Conservation (phyloP, 2,329 filamentous ascomycete genomes). For the Teratosphaeria nubilosa region DNA sequence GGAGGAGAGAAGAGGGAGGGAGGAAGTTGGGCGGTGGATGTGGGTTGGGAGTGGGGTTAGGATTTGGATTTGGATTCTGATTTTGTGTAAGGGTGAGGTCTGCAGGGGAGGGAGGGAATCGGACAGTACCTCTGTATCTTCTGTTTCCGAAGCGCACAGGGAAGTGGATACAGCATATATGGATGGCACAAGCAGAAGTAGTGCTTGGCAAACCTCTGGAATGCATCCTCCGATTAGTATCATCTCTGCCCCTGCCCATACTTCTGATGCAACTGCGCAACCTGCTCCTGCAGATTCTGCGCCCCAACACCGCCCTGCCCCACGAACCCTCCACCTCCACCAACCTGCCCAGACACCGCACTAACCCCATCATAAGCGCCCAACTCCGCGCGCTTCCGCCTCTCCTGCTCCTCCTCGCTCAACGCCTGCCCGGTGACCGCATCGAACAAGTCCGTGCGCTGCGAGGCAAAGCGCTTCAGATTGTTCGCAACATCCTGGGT, state of each 20-base stretch:
- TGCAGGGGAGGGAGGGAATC: no score
- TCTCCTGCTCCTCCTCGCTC: constrained; percentile 37
- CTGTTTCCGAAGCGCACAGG: not conserved
- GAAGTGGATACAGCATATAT: no score
- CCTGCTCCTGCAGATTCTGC: constrained; percentile 39
- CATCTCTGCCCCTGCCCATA: constrained; percentile 1
- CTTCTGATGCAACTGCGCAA: constrained; percentile 23
- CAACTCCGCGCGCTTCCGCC: constrained; percentile 62
- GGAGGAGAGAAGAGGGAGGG: not conserved
- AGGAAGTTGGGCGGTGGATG: not conserved
- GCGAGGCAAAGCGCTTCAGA: constrained; percentile 84
- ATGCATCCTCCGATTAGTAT: not conserved
- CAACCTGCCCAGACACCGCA: constrained; percentile 33
- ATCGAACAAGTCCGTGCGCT: constrained; percentile 70
- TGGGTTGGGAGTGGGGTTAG: not conserved
- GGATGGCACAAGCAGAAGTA: not conserved
- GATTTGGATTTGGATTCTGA: not conserved
- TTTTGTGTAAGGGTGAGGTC: no score
- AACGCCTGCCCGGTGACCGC: constrained; percentile 60
- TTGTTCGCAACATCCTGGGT: constrained; percentile 86
- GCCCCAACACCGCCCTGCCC: constrained; percentile 31
- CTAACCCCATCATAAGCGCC: not conserved
- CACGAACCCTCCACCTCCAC: constrained; percentile 49
- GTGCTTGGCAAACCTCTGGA: not conserved
- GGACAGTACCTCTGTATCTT: not conserved